Evolutionary conservation across 257 asterid species (phyloP).

Genomic region (Solanum etuberosum): DNA sequence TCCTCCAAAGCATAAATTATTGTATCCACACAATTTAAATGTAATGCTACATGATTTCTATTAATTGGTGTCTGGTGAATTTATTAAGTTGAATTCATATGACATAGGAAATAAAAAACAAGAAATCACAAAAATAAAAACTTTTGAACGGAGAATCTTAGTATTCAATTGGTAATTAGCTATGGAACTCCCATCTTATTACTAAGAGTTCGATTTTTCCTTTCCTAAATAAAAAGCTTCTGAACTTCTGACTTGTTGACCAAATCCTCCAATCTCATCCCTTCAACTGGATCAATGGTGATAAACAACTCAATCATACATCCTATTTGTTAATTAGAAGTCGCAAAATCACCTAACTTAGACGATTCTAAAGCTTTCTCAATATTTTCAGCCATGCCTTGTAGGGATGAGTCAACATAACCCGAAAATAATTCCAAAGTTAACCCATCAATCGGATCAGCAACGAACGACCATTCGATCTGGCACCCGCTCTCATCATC

Average conservation of each 20-base stretch:
- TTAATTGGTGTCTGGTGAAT: too few relatives aligned
- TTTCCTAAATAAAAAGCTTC: too few relatives aligned
- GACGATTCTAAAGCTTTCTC: conserved; percentile 22
- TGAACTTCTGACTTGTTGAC: conserved; percentile 15
- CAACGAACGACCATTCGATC: conserved; percentile 60
- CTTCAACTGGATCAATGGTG: conserved; percentile 54
- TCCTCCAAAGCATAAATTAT: too few relatives aligned
- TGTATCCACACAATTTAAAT: too few relatives aligned
- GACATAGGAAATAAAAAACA: too few relatives aligned
- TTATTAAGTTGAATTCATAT: too few relatives aligned
- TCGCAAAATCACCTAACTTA: not conserved
- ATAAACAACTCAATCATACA: conserved; percentile 44
- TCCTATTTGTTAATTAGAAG: not conserved
- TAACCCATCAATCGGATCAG: conserved; percentile 54
- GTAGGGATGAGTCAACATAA: conserved; percentile 23
- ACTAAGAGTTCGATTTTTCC: too few relatives aligned
- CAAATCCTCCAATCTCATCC: conserved; percentile 39
- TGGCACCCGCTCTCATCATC: conserved; percentile 28
- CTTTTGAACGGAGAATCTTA: too few relatives aligned
- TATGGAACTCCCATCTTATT: too few relatives aligned
- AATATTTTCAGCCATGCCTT: conserved; percentile 39
- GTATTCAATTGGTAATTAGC: too few relatives aligned
- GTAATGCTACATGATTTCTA: too few relatives aligned
- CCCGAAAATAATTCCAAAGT: conserved; percentile 18
- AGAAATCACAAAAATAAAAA: too few relatives aligned